Base-by-base conservation (phyloP, 306 rosid genomes). In the Dicorynia guianensis region DNA sequence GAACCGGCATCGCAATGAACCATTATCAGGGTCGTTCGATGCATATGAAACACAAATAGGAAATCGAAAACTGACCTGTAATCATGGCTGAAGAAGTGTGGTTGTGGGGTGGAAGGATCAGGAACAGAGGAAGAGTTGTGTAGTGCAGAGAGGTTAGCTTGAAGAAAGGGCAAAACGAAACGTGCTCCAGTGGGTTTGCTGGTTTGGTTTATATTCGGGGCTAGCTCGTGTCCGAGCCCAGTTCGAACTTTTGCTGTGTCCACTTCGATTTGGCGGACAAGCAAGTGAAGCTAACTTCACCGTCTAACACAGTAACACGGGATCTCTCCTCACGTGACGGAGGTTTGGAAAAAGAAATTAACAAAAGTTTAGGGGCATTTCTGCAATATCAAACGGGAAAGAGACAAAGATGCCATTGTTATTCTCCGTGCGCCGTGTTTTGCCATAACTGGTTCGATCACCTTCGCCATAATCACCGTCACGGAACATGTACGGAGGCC, bases 401-500 rank as follows among this genome's bases (percentile, higher is more conserved):
- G 33, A 20, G 30, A 59, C 19, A 50, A 63, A 35, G 5, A 67
- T 19, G 7, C 43, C 47, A 13, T 49, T 34, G 40, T 17, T 17
- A 14, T 48, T 17, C 47, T 55, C 74, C 57, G 43, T 19, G 61
- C 62, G 61, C 60, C 70, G 59, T n/a, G 10, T 14, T 5, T 50
- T 63, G 52, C 25, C 71, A 35, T 74, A 53, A 65, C 77, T 43
- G 74, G 13, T 49, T 71, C 73, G 70, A 74, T 19, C 69, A 59
- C 67, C 61, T 59, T 78, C 44, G 46, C 40, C 72, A 56, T 76
- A 30, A 8, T 47, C 75, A 67, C 77, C 33, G 64, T 72, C 54
- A 59, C 60, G 65, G 66, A 56, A 69, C 76, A 95, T 95, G 99
- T 95, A 76, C 79, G 90, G 93, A 67, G 87, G 86, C 81, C 46